These are phyloP conservation scores for Fusarium kyushuense DNA, from an alignment of 2,329 filamentous ascomycete species.

Conservation along the genomic window DNA sequence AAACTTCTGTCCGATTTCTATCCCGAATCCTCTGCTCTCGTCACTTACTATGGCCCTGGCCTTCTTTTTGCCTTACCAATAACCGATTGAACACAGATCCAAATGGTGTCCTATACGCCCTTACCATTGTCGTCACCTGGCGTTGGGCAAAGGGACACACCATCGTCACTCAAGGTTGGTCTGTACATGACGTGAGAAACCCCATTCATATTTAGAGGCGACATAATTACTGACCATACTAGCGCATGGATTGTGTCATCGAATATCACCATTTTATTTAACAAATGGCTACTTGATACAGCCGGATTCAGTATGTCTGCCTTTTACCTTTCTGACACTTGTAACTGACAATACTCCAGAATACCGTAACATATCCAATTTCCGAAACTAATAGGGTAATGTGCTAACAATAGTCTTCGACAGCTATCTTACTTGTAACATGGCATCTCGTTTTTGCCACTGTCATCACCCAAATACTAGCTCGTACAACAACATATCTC, in stretches of 20 bases:
- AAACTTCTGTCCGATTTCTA: neutral
- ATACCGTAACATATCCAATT: neutral
- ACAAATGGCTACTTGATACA: constrained; percentile 22
- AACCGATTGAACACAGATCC: too few relatives aligned
- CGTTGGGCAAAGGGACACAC: neutral
- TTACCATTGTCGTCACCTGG: neutral
- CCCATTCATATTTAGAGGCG: rapidly evolving
- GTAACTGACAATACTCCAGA: constrained; percentile 2
- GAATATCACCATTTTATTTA: constrained; percentile 16
- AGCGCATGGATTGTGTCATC: constrained; percentile 24
- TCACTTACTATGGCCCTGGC: neutral
- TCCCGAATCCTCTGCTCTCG: neutral
- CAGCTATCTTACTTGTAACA: constrained; percentile 24
- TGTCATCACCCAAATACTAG: constrained; percentile 30
- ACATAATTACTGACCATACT: too few relatives aligned
- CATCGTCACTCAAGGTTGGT: neutral
- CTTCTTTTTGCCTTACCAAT: neutral
- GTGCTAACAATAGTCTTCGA: neutral
- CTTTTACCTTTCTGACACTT: rapidly evolving
- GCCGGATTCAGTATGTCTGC: constrained; percentile 20
- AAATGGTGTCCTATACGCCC: constrained; percentile 1
- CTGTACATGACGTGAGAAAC: constrained; percentile 18
- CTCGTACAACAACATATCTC: constrained; percentile 28
- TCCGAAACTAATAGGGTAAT: rapidly evolving
- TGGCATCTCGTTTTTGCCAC: constrained; percentile 39